Evolutionary conservation across 2,329 filamentous ascomycete species (phyloP), one percentile per base, ranked within the genome.

Genomic region (Arthrobotrys sinensis): DNA sequence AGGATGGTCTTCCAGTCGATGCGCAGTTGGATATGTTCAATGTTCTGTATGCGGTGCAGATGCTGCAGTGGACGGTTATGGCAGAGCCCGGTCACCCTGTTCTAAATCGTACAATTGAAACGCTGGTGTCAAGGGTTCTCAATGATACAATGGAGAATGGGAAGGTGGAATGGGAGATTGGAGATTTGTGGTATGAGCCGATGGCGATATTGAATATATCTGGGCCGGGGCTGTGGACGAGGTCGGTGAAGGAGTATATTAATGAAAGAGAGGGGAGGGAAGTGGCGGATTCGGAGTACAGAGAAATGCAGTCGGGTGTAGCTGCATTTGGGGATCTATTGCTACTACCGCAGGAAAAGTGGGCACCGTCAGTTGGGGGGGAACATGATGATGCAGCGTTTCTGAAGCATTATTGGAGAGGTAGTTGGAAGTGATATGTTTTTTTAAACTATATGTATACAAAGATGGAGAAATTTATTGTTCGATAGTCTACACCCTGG

Each of bases 31-130:
- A 63, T 34, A 3, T 6, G 5, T 76, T 45, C 36, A 53, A 55
- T 8, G n/a, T 75, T 24, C 60, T 65, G 10, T 46, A 48, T n/a
- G 34, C 46, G 32, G 50, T 76, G 4, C 71, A 69, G 43, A 64
- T 76, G 28, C 36, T 76, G 14, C 63, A 68, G 28, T 76, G 71
- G 64, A 68, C 71, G 5, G 36, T 76, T 4, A 63, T 68, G 63
- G 71, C 71, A 8, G 12, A 36, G 19, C 63, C 63, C n/a, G 43
- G 34, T 1, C 71, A 76, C 14, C 34, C 28, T 2, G 34, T 63
- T 1, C 24, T 76, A n/a, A 55, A 63, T n/a, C 40, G 71, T 8
- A 64, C 71, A 3, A 76, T 76, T 28, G 71, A 68, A 14, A 45
- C 53, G 7, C 12, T 76, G n/a, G 52, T 68, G 14, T 32, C 53